These are phyloP conservation scores for Trichosporon sp. DNA, from an alignment of 1,284 basidiomycete genomes.

Conservation along the genomic window DNA sequence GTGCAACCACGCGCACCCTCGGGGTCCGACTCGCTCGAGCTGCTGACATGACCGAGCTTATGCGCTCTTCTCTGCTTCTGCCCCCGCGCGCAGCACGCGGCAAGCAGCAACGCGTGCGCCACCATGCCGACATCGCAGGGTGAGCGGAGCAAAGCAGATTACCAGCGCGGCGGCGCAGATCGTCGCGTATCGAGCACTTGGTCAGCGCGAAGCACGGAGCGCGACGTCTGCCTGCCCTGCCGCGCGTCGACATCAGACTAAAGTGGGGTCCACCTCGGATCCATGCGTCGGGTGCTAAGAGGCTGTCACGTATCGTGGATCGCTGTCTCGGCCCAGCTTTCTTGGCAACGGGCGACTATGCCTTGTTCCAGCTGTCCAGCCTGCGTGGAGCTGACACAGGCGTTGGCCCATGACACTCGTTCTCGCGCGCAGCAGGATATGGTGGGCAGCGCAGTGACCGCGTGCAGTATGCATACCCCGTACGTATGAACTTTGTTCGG, in stretches of 20 bases:
- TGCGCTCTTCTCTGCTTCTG: background rate
- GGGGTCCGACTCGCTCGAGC: background rate
- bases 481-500: background rate
- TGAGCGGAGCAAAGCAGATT: background rate
- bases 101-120: background rate
- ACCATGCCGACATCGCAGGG: background rate
- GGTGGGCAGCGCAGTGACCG: background rate
- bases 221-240: background rate
- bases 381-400: background rate
- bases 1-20: background rate
- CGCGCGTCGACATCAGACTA: background rate
- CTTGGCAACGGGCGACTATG: background rate
- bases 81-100: background rate
- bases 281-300: background rate
- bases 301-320: background rate
- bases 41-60: background rate
- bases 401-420: background rate
- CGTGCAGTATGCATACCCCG: background rate
- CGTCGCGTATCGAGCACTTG: background rate
- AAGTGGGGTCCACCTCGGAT: background rate
- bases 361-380: background rate
- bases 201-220: background rate
- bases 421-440: too few relatives aligned
- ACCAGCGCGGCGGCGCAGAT: background rate
- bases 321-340: background rate